phyloP scores from a whole-genome alignment of 306 rosid genomes.

The Adenanthera pavonina region DNA sequence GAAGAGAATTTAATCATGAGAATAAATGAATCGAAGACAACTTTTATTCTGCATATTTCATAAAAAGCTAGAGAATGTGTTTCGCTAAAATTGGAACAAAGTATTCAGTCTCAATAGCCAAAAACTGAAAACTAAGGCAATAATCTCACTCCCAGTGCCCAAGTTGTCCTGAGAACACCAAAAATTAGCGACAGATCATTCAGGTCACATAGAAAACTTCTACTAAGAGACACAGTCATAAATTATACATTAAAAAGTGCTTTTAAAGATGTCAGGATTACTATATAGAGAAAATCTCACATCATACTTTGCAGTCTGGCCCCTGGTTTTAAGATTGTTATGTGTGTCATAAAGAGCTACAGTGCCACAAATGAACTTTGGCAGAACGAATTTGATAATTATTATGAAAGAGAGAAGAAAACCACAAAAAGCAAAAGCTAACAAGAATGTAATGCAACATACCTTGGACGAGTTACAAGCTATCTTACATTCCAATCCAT shows the following conservation, averaged over 20 bases:
- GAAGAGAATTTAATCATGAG: not conserved
- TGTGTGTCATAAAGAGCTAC: not conserved
- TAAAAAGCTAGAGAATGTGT: not conserved
- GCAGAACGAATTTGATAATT: not conserved
- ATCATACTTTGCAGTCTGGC: not conserved
- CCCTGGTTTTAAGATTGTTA: slow-evolving; percentile 1
- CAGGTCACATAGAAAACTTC: not conserved
- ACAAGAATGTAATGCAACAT: slow-evolving; percentile 32
- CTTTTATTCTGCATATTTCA: not conserved
- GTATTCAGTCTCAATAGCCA: not conserved
- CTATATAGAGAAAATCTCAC: not conserved
- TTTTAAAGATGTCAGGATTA: not conserved
- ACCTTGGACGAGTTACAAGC: slow-evolving; percentile 97
- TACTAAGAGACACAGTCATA: not conserved
- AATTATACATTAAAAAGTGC: not conserved
- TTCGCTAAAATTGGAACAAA: slow-evolving; percentile 4
- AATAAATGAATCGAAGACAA: not conserved
- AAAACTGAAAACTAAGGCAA: not conserved
- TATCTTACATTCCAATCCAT: slow-evolving; percentile 98
- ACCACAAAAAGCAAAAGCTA: slow-evolving; percentile 12
- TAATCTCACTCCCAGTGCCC: not conserved
- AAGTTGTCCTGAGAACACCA: not conserved
- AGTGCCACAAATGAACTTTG: not conserved
- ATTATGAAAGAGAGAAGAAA: slow-evolving; percentile 13
- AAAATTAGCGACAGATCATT: not conserved